A percentile compares a stretch with the other conserved stretches of the same genome.
phyloP scores from a whole-genome alignment of 2,329 filamentous ascomycete genomes.

The Balansia obtecta region DNA sequence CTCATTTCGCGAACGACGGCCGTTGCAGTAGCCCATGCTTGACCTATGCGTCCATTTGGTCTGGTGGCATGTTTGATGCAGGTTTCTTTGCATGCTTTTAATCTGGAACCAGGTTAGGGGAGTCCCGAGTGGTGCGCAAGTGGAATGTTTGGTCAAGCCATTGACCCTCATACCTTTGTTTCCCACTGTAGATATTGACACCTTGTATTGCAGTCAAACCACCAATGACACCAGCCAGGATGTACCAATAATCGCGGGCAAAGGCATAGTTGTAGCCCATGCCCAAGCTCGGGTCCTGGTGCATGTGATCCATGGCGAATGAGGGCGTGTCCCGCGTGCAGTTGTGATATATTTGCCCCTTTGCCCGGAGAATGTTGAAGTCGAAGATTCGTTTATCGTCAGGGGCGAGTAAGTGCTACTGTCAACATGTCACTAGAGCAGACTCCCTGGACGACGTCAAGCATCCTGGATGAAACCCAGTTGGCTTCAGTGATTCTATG shows the following conservation, averaged over 20 bases:
- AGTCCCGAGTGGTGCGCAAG: not conserved
- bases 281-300: slow-evolving; percentile 22
- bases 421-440: not conserved
- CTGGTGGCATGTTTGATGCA: slow-evolving; percentile 38
- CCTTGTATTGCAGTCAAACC: slow-evolving; percentile 27
- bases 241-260: slow-evolving; percentile 47
- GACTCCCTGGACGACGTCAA: not conserved
- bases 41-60: slow-evolving; percentile 31
- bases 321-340: slow-evolving; percentile 6
- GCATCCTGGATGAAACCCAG: not conserved
- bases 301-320: slow-evolving; percentile 21
- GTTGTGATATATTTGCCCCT: not conserved
- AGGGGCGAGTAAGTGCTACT: not conserved
- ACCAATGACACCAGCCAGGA: slow-evolving; percentile 36
- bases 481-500: not conserved
- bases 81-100: slow-evolving; percentile 30
- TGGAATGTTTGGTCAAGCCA: not conserved
- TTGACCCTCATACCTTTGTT: slow-evolving; percentile 23
- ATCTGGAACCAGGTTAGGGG: slow-evolving; percentile 20
- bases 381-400: not conserved
- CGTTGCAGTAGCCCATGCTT: slow-evolving; percentile 46
- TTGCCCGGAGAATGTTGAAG: no score
- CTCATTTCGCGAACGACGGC: slow-evolving; percentile 43
- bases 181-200: slow-evolving; percentile 30
- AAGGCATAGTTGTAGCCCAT: slow-evolving; percentile 36